phyloP scores from a whole-genome alignment of 768 basidiomycete genomes.

The Tricholoma flavovirens region DNA sequence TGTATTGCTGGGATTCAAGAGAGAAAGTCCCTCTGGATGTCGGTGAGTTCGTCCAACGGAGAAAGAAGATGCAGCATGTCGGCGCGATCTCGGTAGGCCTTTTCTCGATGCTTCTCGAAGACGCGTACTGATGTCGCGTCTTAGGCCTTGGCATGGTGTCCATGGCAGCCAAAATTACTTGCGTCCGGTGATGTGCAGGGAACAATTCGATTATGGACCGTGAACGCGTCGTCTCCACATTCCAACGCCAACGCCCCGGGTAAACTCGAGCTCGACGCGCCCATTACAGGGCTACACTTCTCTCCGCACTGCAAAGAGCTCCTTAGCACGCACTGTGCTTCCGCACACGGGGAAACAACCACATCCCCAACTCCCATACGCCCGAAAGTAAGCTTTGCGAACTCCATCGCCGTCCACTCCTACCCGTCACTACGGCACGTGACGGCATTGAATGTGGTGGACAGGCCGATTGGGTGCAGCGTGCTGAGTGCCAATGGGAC shows the following conservation, averaged over 20 bases:
- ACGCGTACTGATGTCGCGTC: neutral
- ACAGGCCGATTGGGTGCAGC: constrained; percentile 54
- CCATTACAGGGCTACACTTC: constrained; percentile 67
- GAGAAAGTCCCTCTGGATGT: constrained; percentile 46
- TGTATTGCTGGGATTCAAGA: constrained; percentile 73
- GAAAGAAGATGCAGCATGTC: constrained; percentile 67
- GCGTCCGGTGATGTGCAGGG: constrained; percentile 68
- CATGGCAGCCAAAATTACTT: constrained; percentile 78
- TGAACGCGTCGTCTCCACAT: constrained; percentile 37
- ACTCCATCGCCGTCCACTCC: constrained; percentile 44
- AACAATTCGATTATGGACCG: constrained; percentile 50
- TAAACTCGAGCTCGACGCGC: constrained; percentile 45
- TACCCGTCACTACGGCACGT: constrained; percentile 61
- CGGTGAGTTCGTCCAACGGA: constrained; percentile 49
- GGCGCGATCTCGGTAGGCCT: constrained; percentile 47
- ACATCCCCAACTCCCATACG: constrained; percentile 6
- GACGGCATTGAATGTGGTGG: constrained; percentile 31
- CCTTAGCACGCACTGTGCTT: constrained; percentile 66
- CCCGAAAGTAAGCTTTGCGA: constrained; percentile 21
- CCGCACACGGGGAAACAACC: constrained; percentile 2
- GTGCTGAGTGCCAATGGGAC: constrained; percentile 49
- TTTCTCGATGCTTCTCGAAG: neutral
- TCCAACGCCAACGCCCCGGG: constrained; percentile 39
- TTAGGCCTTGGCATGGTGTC: constrained; percentile 84
- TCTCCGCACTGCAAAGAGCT: constrained; percentile 82